Evolutionary conservation across 2,329 filamentous ascomycete species (phyloP).

Genomic region (Phyllosticta citrichinensis): DNA sequence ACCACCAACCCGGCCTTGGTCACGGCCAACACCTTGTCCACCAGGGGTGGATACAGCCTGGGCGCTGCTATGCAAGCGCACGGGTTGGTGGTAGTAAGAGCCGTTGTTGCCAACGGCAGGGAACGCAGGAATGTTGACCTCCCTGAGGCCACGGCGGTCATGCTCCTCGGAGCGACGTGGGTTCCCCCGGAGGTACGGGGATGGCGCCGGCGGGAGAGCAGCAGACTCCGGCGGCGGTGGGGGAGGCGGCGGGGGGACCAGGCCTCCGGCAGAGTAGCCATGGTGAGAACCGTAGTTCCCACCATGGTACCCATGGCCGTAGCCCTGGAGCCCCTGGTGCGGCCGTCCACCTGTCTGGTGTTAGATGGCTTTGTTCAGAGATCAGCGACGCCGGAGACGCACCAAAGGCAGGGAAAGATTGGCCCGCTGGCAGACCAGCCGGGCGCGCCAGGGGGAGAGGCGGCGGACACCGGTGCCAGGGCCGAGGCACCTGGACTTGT

Average conservation of each 20-base stretch:
- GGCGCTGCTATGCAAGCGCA: background rate
- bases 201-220: background rate
- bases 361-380: background rate
- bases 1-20: background rate
- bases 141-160: background rate
- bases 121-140: background rate
- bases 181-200: background rate
- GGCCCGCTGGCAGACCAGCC: background rate
- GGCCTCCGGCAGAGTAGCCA: background rate
- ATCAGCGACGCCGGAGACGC: background rate
- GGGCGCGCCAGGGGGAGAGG: background rate
- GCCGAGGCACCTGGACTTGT: background rate
- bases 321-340: background rate
- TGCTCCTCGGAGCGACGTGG: background rate
- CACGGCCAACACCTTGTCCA: background rate
- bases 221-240: background rate
- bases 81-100: background rate
- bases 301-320: background rate
- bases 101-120: background rate
- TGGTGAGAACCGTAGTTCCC: background rate
- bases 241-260: background rate
- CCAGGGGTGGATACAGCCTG: background rate
- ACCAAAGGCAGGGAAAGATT: background rate
- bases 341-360: background rate
- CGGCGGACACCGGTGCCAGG: background rate